phyloP scores from a whole-genome alignment of 2,329 filamentous ascomycete species.

The Penicillium palitans region DNA sequence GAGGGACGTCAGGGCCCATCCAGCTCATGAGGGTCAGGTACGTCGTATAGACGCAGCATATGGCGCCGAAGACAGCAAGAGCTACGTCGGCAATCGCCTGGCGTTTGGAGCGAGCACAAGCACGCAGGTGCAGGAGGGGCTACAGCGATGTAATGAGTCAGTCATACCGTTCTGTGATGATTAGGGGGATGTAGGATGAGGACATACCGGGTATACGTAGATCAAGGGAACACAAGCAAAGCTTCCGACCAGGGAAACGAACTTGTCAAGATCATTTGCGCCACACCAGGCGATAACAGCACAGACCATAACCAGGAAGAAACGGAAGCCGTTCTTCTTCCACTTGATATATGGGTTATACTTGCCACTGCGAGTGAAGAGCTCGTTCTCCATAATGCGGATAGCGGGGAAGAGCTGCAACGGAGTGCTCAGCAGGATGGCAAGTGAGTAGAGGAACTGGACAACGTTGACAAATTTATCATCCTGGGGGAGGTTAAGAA shows the following conservation, averaged over 20 bases:
- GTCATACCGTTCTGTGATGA: not conserved
- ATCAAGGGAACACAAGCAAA: slow-evolving; percentile 97
- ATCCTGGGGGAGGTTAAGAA: slow-evolving; percentile 94
- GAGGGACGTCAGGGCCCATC: slow-evolving; percentile 60
- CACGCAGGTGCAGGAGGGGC: slow-evolving; percentile 87
- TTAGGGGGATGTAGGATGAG: not conserved
- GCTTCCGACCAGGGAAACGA: slow-evolving; percentile 91
- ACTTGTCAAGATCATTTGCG: slow-evolving; percentile 92
- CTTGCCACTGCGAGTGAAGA: slow-evolving; percentile 93
- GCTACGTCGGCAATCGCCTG: slow-evolving; percentile 71
- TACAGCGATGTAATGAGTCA: slow-evolving; percentile 39
- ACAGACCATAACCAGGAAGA: slow-evolving; percentile 85
- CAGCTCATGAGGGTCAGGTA: slow-evolving; percentile 82
- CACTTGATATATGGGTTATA: slow-evolving; percentile 99
- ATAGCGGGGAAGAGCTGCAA: slow-evolving; percentile 98
- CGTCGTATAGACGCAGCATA: slow-evolving; percentile 92
- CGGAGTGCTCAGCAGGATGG: slow-evolving; percentile 93
- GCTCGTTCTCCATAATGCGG: slow-evolving; percentile 88
- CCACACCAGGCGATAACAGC: slow-evolving; percentile 87
- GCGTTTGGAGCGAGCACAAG: slow-evolving; percentile 67
- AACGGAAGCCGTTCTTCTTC: slow-evolving; percentile 98
- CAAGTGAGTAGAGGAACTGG: slow-evolving; percentile 94
- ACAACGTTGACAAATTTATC: slow-evolving; percentile 93
- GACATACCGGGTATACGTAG: slow-evolving; percentile 92
- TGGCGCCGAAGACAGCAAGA: slow-evolving; percentile 77